Evolutionary conservation across 805 yeast genomes (phyloP).

Genomic region (Hanseniaspora clermontiae): DNA sequence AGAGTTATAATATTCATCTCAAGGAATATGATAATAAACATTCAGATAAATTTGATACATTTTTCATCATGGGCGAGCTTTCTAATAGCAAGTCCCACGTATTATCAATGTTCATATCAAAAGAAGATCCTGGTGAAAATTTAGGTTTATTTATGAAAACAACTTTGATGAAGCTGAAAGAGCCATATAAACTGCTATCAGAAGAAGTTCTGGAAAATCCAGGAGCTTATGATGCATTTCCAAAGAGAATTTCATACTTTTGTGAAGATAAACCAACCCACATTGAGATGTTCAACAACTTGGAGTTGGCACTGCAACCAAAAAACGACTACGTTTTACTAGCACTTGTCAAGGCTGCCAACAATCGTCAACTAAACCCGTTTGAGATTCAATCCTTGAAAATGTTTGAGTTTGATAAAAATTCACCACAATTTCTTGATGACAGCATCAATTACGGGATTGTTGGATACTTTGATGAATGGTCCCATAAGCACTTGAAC

Average conservation of each 20-base stretch:
- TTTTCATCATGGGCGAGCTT: not conserved
- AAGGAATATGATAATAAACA: not conserved
- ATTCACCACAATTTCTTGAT: not conserved
- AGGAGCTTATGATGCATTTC: not conserved
- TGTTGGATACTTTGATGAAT: not conserved
- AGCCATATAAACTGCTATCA: not conserved
- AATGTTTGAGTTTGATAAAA: not conserved
- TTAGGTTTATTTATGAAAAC: not conserved
- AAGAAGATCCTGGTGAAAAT: not conserved
- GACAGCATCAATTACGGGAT: not conserved
- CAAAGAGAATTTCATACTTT: not conserved
- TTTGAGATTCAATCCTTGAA: not conserved
- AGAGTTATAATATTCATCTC: not conserved
- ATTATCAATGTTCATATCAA: not conserved
- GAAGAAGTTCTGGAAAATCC: not conserved
- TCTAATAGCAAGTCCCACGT: not conserved
- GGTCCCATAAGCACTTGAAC: not conserved
- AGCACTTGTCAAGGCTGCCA: not conserved
- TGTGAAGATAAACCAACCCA: not conserved
- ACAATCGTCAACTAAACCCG: not conserved
- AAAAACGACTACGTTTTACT: not conserved
- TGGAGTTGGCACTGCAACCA: not conserved
- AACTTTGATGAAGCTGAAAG: not conserved
- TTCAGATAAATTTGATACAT: not conserved
- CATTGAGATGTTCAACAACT: not conserved